Evolutionary conservation across 2,329 filamentous ascomycete genomes (phyloP).

Genomic region (Phyllosticta capitalensis): DNA sequence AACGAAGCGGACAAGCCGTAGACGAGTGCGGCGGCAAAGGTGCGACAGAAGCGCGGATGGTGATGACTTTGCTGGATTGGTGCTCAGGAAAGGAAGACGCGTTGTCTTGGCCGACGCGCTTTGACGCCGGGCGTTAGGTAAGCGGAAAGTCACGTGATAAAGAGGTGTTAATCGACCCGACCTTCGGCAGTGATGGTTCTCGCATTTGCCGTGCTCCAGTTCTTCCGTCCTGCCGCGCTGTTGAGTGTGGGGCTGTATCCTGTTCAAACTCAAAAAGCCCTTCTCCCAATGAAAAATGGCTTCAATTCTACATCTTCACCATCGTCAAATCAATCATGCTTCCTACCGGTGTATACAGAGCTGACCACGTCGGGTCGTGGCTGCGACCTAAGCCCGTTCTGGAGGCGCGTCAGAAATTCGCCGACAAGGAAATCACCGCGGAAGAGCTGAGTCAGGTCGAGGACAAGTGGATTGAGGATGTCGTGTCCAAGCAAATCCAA

Average conservation of each 20-base stretch:
- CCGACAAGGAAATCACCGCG: slow-evolving; percentile 33
- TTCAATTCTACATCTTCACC: background rate
- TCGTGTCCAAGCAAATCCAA: slow-evolving; percentile 41
- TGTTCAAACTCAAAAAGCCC: background rate
- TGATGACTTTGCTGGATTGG: background rate
- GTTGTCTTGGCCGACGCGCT: background rate
- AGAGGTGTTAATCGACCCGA: too few relatives aligned
- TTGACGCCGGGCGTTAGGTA: background rate
- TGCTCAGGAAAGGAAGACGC: too few relatives aligned
- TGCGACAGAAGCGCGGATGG: background rate
- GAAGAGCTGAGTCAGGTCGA: slow-evolving; percentile 42
- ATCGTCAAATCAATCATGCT: slow-evolving; percentile 22
- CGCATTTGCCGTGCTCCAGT: background rate
- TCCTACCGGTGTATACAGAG: slow-evolving; percentile 31
- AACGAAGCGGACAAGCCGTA: background rate
- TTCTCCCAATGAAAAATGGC: background rate
- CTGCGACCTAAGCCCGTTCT: slow-evolving; percentile 43
- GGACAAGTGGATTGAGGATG: slow-evolving; percentile 40
- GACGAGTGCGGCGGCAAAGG: background rate
- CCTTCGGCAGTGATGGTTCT: background rate
- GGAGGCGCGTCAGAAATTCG: slow-evolving; percentile 39
- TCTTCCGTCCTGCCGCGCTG: background rate
- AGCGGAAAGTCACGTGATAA: background rate
- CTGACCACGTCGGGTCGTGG: slow-evolving; percentile 49
- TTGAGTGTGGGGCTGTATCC: background rate